phyloP scores from a whole-genome alignment of 1,284 basidiomycete genomes.

The Ganoderma leucocontextum region DNA sequence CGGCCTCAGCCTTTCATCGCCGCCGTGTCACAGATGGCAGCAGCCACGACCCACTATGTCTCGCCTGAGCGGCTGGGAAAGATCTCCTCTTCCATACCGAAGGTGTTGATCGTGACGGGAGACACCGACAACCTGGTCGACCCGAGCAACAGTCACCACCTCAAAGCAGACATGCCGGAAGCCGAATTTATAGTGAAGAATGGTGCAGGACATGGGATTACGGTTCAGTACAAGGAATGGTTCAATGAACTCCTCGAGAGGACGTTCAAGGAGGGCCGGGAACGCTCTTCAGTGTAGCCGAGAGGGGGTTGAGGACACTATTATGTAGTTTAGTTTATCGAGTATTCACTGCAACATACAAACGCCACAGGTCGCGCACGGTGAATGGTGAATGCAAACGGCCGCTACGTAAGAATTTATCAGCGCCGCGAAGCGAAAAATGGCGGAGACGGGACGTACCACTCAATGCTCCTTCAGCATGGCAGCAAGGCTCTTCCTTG shows the following conservation, averaged over 20 bases:
- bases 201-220: conserved; percentile 74
- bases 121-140: conserved; percentile 77
- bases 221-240: conserved; percentile 57
- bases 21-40: conserved; percentile 78
- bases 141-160: conserved; percentile 60
- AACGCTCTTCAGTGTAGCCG: conserved; percentile 26
- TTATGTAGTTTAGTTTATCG: conserved; percentile 7
- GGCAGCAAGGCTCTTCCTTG: conserved; percentile 46
- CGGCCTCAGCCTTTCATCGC: conserved; percentile 71
- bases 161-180: conserved; percentile 72
- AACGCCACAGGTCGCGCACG: neutral
- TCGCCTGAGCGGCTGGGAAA: conserved; percentile 57
- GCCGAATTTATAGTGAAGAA: conserved; percentile 75
- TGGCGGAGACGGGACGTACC: neutral
- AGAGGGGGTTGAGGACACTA: neutral
- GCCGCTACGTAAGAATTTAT: neutral
- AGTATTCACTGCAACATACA: neutral
- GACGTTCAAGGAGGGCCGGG: conserved; percentile 61
- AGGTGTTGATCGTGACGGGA: conserved; percentile 77
- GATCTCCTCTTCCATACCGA: conserved; percentile 66
- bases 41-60: conserved; percentile 77
- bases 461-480: conserved; percentile 48
- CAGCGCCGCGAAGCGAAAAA: too few relatives aligned
- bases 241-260: conserved; percentile 70
- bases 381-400: neutral